These are phyloP conservation scores for Cinnamomum micranthum DNA, from an alignment of 164 flowering plant species.

Conservation along the genomic window DNA sequence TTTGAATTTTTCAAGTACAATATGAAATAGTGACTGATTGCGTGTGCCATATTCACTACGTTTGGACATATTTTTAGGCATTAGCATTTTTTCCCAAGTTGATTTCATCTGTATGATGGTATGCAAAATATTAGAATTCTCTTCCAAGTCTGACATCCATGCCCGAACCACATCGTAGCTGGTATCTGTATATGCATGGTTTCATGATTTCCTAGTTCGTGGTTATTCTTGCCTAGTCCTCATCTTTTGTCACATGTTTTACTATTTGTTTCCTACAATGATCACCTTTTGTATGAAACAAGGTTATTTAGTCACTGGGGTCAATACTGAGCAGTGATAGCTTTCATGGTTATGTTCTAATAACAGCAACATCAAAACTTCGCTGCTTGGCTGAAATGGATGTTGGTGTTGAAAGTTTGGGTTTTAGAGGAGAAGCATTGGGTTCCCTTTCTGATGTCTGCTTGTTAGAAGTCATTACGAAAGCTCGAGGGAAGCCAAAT, in stretches of 20 bases:
- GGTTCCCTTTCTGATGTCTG: slow-evolving; percentile 88
- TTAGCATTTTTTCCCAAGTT: neutral
- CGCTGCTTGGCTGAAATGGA: slow-evolving; percentile 38
- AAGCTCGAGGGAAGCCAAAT: slow-evolving; percentile 79
- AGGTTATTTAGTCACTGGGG: neutral
- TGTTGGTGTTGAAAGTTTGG: slow-evolving; percentile 43
- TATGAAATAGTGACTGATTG: neutral
- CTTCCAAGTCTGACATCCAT: neutral
- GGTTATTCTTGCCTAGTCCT: neutral
- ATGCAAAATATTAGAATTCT: neutral
- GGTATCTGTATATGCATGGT: too few species aligned
- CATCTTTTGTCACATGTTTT: neutral
- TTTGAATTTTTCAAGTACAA: neutral
- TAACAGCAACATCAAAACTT: slow-evolving; percentile 76
- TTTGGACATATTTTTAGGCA: too few species aligned
- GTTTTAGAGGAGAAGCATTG: slow-evolving; percentile 82
- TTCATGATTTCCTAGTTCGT: neutral
- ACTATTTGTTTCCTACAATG: neutral
- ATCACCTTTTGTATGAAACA: neutral
- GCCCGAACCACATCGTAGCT: neutral
- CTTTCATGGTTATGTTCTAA: slow-evolving; percentile 9
- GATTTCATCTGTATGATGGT: neutral
- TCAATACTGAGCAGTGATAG: neutral
- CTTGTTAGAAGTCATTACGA: slow-evolving; percentile 69
- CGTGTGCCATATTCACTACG: neutral